These are phyloP conservation scores for Candida patagonica DNA, from an alignment of 805 yeast genomes.

Conservation along the genomic window DNA sequence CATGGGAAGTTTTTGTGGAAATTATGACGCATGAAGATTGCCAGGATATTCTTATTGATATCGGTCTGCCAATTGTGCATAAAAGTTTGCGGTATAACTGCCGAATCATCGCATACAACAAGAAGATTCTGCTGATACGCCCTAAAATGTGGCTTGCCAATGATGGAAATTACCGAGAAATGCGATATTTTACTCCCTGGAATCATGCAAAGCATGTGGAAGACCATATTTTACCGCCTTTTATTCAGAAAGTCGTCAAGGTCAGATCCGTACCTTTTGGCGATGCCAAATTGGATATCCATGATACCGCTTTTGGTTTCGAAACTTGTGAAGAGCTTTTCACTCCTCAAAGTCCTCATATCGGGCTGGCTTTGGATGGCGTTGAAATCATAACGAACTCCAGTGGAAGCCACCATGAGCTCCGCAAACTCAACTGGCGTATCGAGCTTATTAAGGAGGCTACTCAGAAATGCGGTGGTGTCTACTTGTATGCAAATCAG, in stretches of 20 bases:
- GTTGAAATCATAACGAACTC: conserved; percentile 96
- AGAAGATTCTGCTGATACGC: conserved; percentile 71
- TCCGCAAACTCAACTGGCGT: conserved; percentile 80
- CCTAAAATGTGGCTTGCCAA: conserved; percentile 93
- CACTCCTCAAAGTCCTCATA: conserved; percentile 94
- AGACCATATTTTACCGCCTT: conserved; percentile 59
- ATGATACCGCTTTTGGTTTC: conserved; percentile 87
- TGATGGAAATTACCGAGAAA: conserved; percentile 96
- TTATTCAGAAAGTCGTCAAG: conserved; percentile 54
- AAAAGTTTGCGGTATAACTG: conserved; percentile 87
- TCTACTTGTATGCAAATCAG: conserved; percentile 88
- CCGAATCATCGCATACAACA: conserved; percentile 72
- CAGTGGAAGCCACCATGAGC: conserved; percentile 95
- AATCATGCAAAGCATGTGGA: conserved; percentile 68
- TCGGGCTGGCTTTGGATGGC: conserved; percentile 85
- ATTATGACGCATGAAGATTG: conserved; percentile 62
- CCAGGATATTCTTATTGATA: conserved; percentile 70
- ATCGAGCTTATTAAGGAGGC: conserved; percentile 83
- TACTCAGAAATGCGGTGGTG: conserved; percentile 93
- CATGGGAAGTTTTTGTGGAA: conserved; percentile 89
- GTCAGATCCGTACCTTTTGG: conserved; percentile 73
- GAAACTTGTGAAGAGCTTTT: conserved; percentile 98
- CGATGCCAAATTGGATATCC: conserved; percentile 76
- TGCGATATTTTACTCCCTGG: conserved; percentile 98
- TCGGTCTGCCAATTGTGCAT: conserved; percentile 91